Base-by-base conservation (phyloP, 1,284 basidiomycete genomes). In the Peniophora sp. region DNA sequence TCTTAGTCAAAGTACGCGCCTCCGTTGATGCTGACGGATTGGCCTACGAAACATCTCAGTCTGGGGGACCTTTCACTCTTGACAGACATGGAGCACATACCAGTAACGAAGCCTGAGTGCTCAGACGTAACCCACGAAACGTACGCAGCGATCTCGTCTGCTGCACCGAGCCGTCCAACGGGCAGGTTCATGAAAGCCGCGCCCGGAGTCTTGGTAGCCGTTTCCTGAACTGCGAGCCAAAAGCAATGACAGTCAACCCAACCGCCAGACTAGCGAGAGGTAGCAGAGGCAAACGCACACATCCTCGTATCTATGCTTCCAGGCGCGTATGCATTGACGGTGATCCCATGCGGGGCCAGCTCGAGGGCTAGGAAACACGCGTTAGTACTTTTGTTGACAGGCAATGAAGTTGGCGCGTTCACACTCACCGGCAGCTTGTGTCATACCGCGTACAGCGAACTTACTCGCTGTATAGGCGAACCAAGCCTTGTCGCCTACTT, bases 251-350 rank as follows among this genome's bases (percentile, higher is more conserved):
- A n/a, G n/a, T n/a, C n/a, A n/a, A n/a, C n/a, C n/a, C n/a, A n/a
- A n/a, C n/a, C n/a, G n/a, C n/a, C n/a, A n/a, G n/a, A n/a, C n/a
- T n/a, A n/a, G n/a, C n/a, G n/a, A n/a, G n/a, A n/a, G n/a, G n/a
- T n/a, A n/a, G n/a, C n/a, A n/a, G n/a, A n/a, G n/a, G n/a, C n/a
- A n/a, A n/a, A 45, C 50, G 19, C 23, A 53, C 52, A 22, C 36
- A 55, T 50, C 14, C 19, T 43, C 10, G 53, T 57, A 19, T 52
- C 35, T 35, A 57, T 53, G 5, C 36, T n/a, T 10, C 64, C 63
- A 16, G 63, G 63, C 8, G 63, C 59, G 47, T 66, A 67, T 9
- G 60, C 55, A 36, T 66, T 67, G 6, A 66, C 65, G 14, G 63
- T 66, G 41, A 67, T 67, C 11, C 59, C 61, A 53, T 66, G 52